These are phyloP conservation scores for Fistulinella staudtii DNA, from an alignment of 1,284 basidiomycete genomes.

Conservation along the genomic window DNA sequence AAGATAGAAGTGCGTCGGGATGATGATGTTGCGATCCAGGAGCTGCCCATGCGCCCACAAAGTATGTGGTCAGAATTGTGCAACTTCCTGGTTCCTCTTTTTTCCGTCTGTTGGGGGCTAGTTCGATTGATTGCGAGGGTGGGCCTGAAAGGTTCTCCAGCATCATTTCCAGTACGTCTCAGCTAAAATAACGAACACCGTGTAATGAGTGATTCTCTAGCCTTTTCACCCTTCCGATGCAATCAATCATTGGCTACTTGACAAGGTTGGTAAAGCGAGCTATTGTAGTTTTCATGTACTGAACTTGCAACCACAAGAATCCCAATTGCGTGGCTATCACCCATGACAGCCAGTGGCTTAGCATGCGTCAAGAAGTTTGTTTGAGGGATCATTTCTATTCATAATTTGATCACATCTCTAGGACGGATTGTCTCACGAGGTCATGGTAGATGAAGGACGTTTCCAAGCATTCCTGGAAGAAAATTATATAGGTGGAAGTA, in stretches of 20 bases:
- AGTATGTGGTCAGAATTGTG: background rate
- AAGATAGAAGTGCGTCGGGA: background rate
- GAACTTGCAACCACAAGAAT: background rate
- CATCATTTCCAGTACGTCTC: background rate
- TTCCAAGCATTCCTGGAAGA: background rate
- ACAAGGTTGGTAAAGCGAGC: background rate
- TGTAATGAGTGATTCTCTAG: background rate
- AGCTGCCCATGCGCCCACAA: background rate
- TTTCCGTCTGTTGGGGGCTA: too few relatives aligned
- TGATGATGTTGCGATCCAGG: background rate
- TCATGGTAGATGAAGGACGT: background rate
- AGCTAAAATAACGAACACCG: background rate
- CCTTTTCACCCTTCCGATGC: constrained; percentile 3
- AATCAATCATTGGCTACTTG: constrained; percentile 1
- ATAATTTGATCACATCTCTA: background rate
- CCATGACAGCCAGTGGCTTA: constrained; percentile 1
- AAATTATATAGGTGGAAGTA: background rate
- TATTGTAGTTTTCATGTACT: too few relatives aligned
- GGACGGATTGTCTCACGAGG: background rate
- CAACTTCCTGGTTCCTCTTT: too few relatives aligned
- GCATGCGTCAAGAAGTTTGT: background rate
- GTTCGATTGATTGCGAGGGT: too few relatives aligned
- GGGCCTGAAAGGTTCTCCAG: background rate
- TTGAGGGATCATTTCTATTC: background rate
- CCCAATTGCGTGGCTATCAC: background rate